Evolutionary conservation across 805 yeast species (phyloP).

Genomic region (Kodamaea restingae): DNA sequence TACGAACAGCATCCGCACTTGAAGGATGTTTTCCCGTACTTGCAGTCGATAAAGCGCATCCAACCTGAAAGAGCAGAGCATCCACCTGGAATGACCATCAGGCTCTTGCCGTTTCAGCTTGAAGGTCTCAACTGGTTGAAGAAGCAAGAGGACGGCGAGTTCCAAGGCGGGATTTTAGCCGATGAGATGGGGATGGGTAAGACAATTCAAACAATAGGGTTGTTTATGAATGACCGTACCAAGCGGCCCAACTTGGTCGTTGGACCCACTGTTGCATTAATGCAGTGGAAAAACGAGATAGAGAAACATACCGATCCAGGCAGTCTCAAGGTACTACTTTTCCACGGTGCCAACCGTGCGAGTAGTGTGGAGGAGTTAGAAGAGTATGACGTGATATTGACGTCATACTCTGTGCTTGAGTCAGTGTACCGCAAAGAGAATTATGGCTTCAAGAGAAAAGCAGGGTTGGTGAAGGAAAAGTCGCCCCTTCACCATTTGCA

Average conservation of each 20-base stretch:
- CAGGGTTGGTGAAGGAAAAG: constrained; percentile 65
- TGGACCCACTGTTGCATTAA: constrained; percentile 97
- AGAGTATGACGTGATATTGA: constrained; percentile 73
- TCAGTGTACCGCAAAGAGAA: constrained; percentile 78
- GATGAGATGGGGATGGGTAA: constrained; percentile 99
- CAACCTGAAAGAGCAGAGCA: constrained; percentile 59
- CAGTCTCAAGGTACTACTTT: constrained; percentile 61
- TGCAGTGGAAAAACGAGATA: constrained; percentile 97
- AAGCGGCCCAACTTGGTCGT: constrained; percentile 82
- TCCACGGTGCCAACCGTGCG: constrained; percentile 82
- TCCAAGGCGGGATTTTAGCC: constrained; percentile 88
- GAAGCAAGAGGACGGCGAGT: constrained; percentile 73
- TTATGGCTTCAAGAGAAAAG: constrained; percentile 77
- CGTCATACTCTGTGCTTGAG: constrained; percentile 91
- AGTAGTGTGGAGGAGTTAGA: constrained; percentile 51
- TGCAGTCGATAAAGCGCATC: constrained; percentile 46
- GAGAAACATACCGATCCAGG: constrained; percentile 72
- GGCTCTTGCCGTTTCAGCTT: constrained; percentile 80
- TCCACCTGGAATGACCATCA: constrained; percentile 73
- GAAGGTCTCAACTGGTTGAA: constrained; percentile 92
- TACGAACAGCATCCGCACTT: constrained; percentile 78
- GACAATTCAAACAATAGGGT: constrained; percentile 91
- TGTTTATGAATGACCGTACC: constrained; percentile 64
- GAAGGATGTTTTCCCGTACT: constrained; percentile 62
- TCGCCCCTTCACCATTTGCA: constrained; percentile 69